phyloP scores from a whole-genome alignment of 2,329 filamentous ascomycete species.

The Aschersonia sp. region DNA sequence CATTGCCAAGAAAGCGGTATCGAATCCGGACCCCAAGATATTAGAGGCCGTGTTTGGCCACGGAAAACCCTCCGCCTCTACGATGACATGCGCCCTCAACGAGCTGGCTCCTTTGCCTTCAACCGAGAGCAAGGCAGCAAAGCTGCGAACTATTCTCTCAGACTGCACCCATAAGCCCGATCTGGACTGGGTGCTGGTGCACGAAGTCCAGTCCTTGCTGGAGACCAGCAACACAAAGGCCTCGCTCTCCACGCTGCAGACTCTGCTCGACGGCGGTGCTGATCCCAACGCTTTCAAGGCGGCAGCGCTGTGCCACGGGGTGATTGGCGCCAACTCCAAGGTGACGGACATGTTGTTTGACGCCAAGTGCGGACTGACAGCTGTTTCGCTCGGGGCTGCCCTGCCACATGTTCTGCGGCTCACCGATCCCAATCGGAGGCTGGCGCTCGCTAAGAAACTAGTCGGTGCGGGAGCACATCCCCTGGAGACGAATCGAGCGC shows the following conservation, averaged over 20 bases:
- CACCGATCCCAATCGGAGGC: conserved; percentile 32
- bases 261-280: conserved; percentile 34
- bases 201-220: conserved; percentile 32
- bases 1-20: conserved; percentile 24
- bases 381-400: conserved; percentile 30
- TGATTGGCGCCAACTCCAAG: conserved; percentile 27
- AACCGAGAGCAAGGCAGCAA: conserved; percentile 30
- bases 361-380: conserved; percentile 18
- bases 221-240: conserved; percentile 20
- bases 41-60: conserved; percentile 31
- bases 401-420: conserved; percentile 39
- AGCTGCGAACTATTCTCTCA: conserved; percentile 31
- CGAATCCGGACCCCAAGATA: conserved; percentile 30
- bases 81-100: conserved; percentile 27
- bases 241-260: conserved; percentile 27
- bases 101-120: conserved; percentile 27
- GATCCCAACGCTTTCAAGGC: conserved; percentile 39
- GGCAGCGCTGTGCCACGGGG: conserved; percentile 33
- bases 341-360: conserved; percentile 35
- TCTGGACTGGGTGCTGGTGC: conserved; percentile 29
- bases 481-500: conserved; percentile 33
- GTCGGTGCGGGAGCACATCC: conserved; percentile 33
- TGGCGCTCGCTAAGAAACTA: conserved; percentile 34
- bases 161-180: conserved; percentile 26
- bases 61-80: conserved; percentile 28